These are phyloP conservation scores for Crocinoboletus sp. DNA, from an alignment of 1,284 basidiomycete species.

Conservation along the genomic window DNA sequence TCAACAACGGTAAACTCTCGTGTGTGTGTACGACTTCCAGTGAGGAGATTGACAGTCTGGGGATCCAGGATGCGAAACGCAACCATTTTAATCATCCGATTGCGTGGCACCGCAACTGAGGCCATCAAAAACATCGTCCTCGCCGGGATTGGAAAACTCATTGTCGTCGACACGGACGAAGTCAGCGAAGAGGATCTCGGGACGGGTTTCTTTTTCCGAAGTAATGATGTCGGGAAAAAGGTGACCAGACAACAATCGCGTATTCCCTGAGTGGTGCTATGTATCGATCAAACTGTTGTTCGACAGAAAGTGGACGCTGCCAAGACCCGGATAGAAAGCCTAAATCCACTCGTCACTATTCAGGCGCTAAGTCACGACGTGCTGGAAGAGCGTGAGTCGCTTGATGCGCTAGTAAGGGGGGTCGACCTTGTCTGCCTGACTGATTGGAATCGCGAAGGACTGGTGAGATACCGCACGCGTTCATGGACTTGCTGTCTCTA, in stretches of 20 bases:
- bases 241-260: conserved; percentile 38
- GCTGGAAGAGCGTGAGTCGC: conserved; percentile 45
- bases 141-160: conserved; percentile 69
- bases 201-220: conserved; percentile 91
- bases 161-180: conserved; percentile 60
- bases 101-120: conserved; percentile 91
- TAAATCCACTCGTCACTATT: conserved; percentile 91
- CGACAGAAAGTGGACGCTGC: conserved; percentile 80
- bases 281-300: conserved; percentile 26
- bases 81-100: conserved; percentile 80
- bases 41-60: conserved; percentile 4
- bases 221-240: conserved; percentile 87
- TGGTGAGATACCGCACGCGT: conserved; percentile 52
- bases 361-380: conserved; percentile 56
- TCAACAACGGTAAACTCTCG: conserved; percentile 73
- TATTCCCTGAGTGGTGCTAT: conserved; percentile 31
- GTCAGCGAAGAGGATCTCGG: conserved; percentile 81
- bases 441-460: conserved; percentile 61
- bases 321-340: conserved; percentile 75
- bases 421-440: conserved; percentile 86
- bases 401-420: conserved; percentile 55
- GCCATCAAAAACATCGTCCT: conserved; percentile 92
- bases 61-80: conserved; percentile 84
- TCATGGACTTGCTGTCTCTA: conserved; percentile 5
- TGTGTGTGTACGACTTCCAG: not conserved